Evolutionary conservation across 495 filamentous ascomycete genomes (phyloP).

Genomic region (Physcia stellaris): DNA sequence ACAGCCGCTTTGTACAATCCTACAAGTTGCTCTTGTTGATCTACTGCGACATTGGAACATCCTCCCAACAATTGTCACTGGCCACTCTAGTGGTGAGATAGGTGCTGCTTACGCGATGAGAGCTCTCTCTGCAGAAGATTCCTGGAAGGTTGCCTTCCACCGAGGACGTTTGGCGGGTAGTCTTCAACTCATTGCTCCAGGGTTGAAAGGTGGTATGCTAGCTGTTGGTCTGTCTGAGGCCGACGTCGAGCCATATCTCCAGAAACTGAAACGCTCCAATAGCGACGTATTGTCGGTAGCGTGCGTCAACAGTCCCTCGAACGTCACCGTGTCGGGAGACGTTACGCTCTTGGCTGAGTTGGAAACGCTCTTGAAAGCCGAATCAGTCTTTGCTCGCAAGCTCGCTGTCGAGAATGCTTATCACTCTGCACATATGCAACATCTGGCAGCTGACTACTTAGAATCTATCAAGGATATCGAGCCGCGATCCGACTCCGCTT

Average conservation of each 20-base stretch:
- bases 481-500: neutral
- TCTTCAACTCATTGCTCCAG: neutral
- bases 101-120: conserved; percentile 27
- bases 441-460: conserved; percentile 21
- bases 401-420: conserved; percentile 19
- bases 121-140: conserved; percentile 9
- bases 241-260: conserved; percentile 11
- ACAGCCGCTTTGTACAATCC: conserved; percentile 22
- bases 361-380: neutral
- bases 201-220: conserved; percentile 6
- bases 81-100: conserved; percentile 30
- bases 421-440: conserved; percentile 30
- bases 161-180: neutral
- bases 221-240: conserved; percentile 4
- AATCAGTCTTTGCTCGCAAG: conserved; percentile 3
- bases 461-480: conserved; percentile 18
- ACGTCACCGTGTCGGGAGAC: conserved; percentile 20
- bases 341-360: conserved; percentile 7
- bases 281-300: conserved; percentile 9
- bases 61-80: conserved; percentile 19
- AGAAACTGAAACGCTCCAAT: conserved; percentile 6
- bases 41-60: conserved; percentile 25
- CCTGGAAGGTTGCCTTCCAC: neutral
- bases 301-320: conserved; percentile 23
- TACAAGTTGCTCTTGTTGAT: conserved; percentile 26